phyloP scores from a whole-genome alignment of 2,329 filamentous ascomycete genomes.

The Venturia oleaginea region DNA sequence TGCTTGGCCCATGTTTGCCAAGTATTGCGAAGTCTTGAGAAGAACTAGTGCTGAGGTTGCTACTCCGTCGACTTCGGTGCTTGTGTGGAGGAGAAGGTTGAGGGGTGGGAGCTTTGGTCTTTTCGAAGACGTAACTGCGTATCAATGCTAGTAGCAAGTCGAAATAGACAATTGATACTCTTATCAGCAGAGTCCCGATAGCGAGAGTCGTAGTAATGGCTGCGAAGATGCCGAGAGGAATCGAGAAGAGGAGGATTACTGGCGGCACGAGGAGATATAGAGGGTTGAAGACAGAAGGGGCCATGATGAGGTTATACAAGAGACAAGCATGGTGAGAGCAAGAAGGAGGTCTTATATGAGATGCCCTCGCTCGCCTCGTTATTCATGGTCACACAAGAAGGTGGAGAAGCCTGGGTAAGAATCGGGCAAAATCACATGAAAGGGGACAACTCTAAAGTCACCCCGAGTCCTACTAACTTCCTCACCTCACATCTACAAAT shows the following conservation, averaged over 20 bases:
- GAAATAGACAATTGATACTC: constrained; percentile 33
- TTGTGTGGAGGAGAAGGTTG: neutral
- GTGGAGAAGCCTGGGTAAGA: neutral
- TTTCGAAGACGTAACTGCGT: constrained; percentile 26
- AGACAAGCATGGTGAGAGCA: neutral
- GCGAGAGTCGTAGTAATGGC: constrained; percentile 31
- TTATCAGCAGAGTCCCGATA: constrained; percentile 29
- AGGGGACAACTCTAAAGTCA: too few species aligned
- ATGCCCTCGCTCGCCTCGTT: neutral
- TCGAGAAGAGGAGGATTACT: constrained; percentile 27
- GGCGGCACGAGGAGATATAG: constrained; percentile 24
- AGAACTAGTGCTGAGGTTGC: constrained; percentile 12
- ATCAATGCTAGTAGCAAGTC: constrained; percentile 33
- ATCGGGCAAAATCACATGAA: neutral
- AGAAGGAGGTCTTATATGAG: neutral
- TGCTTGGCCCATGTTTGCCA: constrained; percentile 6
- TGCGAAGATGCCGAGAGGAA: constrained; percentile 32
- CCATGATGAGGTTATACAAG: neutral
- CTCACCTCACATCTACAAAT: too few species aligned
- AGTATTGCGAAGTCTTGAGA: neutral
- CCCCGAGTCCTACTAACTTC: too few species aligned
- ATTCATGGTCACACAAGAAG: neutral
- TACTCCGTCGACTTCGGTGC: constrained; percentile 7
- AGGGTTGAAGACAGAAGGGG: constrained; percentile 10
- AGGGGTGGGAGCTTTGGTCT: constrained; percentile 15